phyloP scores from a whole-genome alignment of 495 filamentous ascomycete species.

The Penicillium cinerascens region DNA sequence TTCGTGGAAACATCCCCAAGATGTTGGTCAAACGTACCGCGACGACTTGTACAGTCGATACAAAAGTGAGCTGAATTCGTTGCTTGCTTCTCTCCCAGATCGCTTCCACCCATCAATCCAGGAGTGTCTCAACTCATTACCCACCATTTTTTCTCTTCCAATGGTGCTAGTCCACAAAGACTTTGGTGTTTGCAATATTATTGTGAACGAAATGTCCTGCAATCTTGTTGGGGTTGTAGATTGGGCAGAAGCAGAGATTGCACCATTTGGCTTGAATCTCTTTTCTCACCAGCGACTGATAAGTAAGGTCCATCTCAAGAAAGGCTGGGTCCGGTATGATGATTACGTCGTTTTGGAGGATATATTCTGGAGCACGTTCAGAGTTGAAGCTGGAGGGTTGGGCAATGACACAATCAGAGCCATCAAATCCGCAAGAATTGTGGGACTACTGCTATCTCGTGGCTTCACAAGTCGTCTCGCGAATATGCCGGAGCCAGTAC shows the following conservation, averaged over 20 bases:
- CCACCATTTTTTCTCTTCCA: conserved; percentile 32
- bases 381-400: conserved; percentile 27
- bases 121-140: conserved; percentile 23
- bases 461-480: conserved; percentile 41
- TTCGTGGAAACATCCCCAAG: conserved; percentile 30
- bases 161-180: conserved; percentile 37
- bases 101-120: conserved; percentile 35
- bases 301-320: conserved; percentile 30
- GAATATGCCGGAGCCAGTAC: conserved; percentile 29
- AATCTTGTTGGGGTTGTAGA: conserved; percentile 37
- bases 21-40: conserved; percentile 23
- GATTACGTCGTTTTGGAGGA: conserved; percentile 31
- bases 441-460: conserved; percentile 31
- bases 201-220: conserved; percentile 32
- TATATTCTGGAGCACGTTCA: conserved; percentile 33
- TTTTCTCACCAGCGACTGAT: conserved; percentile 31
- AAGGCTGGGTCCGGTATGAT: conserved; percentile 35
- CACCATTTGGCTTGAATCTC: conserved; percentile 38
- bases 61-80: conserved; percentile 22
- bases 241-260: conserved; percentile 37
- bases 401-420: conserved; percentile 19
- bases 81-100: conserved; percentile 27
- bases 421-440: conserved; percentile 35
- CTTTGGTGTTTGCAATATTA: conserved; percentile 37
- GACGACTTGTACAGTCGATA: conserved; percentile 17